Evolutionary conservation across 768 basidiomycete genomes (phyloP).

Genomic region (Coprinopsis strossmayeri): DNA sequence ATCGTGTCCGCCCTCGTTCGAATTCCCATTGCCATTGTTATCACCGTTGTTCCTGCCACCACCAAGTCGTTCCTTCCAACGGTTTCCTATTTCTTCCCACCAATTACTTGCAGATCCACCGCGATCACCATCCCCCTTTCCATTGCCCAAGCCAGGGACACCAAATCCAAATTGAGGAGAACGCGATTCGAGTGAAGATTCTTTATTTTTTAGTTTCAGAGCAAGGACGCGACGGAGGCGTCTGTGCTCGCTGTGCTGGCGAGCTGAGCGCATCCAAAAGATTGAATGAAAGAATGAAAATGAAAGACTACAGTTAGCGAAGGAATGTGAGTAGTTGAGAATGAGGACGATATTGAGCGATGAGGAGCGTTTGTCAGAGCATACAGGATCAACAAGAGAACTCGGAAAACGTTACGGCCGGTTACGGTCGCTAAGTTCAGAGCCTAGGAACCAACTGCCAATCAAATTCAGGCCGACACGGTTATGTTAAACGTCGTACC

Average conservation of each 20-base stretch:
- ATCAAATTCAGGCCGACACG: too few species aligned
- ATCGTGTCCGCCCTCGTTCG: too few species aligned
- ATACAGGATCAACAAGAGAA: not conserved
- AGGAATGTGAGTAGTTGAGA: constrained; percentile 1
- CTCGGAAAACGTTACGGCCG: too few species aligned
- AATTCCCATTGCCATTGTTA: too few species aligned
- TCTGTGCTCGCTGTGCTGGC: constrained; percentile 3
- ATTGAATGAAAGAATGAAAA: not conserved
- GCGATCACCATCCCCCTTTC: not conserved
- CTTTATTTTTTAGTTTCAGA: not conserved
- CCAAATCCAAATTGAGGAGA: constrained; percentile 2
- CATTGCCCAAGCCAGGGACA: too few species aligned
- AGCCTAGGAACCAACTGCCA: not conserved
- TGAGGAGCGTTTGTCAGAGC: not conserved
- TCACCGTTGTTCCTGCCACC: too few species aligned
- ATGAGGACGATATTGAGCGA: not conserved
- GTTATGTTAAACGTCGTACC: too few species aligned
- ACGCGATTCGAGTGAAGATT: not conserved
- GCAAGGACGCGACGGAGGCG: constrained; percentile 5
- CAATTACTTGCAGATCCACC: not conserved
- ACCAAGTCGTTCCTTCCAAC: too few species aligned
- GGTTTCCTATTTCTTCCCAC: not conserved
- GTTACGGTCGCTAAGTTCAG: too few species aligned
- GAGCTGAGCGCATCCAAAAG: not conserved
- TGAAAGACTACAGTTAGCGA: too few species aligned